Evolutionary conservation across 2,329 filamentous ascomycete genomes (phyloP), one percentile per base, ranked within the genome.

Genomic region (Ascochyta clinopodiicola): DNA sequence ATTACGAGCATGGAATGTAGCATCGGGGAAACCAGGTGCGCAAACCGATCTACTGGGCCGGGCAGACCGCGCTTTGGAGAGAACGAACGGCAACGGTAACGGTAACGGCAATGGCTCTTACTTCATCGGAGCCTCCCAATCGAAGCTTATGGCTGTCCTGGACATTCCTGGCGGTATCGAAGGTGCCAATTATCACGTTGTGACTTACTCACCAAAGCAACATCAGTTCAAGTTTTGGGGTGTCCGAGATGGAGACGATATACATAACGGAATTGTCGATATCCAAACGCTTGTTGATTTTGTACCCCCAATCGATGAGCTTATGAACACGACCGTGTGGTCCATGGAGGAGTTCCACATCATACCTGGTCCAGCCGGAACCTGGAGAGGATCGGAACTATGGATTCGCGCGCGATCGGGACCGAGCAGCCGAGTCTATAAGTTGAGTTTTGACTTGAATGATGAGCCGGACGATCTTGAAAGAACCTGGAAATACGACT

Each of bases 151-250:
- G 53, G 87, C 88, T 51, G 80, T 96, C 17, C 82, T 93, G 48
- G 85, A 87, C 13, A 80, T 81, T 12, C 77, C 80, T 40, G 78
- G 78, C 17, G 78, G 79, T 19, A 64, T 80, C 25, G 77, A 79
- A 46, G 78, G 77, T 19, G 79, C 81, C 57, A 70, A 77, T 35
- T 88, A 86, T 69, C 83, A 84, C 55, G 84, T 94, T 48, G 86
- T 91, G 34, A 94, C 92, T 8, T 96, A 92, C 75, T 97, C 93
- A 10, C 94, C 95, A 0, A 86, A 95, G 60, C 90, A 92, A 27
- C 85, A 95, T 32, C 89, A 94, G 71, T 98, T 99, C 82, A 98
- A 96, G 74, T 93, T 99, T 71, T 99, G 93, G 91, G 85, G 85
- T 48, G 84, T 89, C 17, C 85, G 87, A 62, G 85, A 88, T 48